phyloP scores from a whole-genome alignment of 2,329 filamentous ascomycete genomes.

The Dactylonectria macrodidyma region DNA sequence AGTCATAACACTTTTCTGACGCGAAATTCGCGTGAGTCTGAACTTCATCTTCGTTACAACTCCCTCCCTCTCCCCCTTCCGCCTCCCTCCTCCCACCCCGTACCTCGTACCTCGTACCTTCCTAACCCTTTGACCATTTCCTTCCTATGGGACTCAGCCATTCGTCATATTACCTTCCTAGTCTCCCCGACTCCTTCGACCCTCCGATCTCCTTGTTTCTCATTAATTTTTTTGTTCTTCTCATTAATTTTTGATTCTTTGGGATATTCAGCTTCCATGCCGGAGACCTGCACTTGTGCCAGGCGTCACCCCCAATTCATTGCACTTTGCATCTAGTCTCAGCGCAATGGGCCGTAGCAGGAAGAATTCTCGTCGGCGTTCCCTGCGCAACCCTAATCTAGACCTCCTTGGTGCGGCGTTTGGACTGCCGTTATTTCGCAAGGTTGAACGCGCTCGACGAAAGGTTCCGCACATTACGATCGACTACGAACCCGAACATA shows the following conservation, averaged over 20 bases:
- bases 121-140: background rate
- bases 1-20: background rate
- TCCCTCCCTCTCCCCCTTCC: background rate
- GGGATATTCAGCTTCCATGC: slow-evolving; percentile 5
- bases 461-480: slow-evolving; percentile 22
- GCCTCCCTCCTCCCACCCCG: background rate
- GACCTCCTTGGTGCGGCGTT: slow-evolving; percentile 49
- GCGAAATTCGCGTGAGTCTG: background rate
- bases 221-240: background rate
- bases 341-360: slow-evolving; percentile 42
- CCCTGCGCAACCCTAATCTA: slow-evolving; percentile 36
- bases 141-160: no score
- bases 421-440: slow-evolving; percentile 43
- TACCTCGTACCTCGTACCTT: slow-evolving; percentile 2
- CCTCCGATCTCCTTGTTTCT: background rate
- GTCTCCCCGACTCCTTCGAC: background rate
- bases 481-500: slow-evolving; percentile 18
- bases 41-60: slow-evolving; percentile 19
- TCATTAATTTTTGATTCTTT: background rate
- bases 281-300: background rate
- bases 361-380: slow-evolving; percentile 31
- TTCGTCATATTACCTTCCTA: background rate
- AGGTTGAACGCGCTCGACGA: slow-evolving; percentile 23
- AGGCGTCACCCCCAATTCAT: background rate
- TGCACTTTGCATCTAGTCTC: slow-evolving; percentile 12